Conservation (phyloP, 225 moss, liverwort and hornwort species). For the Pseudoscleropodium purum region DNA sequence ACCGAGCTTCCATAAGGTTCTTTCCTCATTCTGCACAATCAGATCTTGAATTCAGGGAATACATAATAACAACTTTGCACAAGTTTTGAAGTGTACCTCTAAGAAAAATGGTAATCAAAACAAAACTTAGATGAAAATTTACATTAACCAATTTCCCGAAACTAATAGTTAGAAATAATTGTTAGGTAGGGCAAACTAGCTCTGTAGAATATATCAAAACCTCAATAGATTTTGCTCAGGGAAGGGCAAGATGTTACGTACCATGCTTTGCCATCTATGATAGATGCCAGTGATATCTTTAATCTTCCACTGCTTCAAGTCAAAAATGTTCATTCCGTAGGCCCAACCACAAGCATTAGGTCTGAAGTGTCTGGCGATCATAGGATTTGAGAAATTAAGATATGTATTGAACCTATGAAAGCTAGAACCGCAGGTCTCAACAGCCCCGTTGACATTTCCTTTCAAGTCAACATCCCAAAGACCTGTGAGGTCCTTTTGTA, state of each 20-base stretch:
- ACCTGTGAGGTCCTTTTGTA: conserved; percentile 51
- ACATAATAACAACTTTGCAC: not conserved
- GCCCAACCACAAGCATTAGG: conserved; percentile 62
- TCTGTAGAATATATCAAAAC: not conserved
- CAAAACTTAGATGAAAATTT: not conserved
- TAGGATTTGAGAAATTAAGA: conserved; percentile 55
- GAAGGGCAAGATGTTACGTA: not conserved
- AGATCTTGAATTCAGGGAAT: not conserved
- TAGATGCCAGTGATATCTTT: conserved; percentile 61
- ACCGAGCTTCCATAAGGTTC: conserved; percentile 61
- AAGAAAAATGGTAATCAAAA: not conserved
- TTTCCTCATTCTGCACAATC: conserved; percentile 48
- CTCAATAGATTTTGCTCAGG: not conserved
- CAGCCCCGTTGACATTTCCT: conserved; percentile 60
- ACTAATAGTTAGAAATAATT: not conserved
- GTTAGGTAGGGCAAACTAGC: not conserved
- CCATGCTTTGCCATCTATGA: conserved; percentile 62
- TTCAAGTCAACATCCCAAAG: conserved; percentile 51
- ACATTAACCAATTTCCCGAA: not conserved
- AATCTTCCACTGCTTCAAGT: conserved; percentile 55
- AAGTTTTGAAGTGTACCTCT: not conserved
- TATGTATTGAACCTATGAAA: conserved; percentile 61
- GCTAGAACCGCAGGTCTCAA: conserved; percentile 55
- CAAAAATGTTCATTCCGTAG: conserved; percentile 64
- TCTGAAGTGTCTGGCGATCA: conserved; percentile 41